Conservation (phyloP, 2,329 filamentous ascomycete species). For the Cladosporium sp. region DNA sequence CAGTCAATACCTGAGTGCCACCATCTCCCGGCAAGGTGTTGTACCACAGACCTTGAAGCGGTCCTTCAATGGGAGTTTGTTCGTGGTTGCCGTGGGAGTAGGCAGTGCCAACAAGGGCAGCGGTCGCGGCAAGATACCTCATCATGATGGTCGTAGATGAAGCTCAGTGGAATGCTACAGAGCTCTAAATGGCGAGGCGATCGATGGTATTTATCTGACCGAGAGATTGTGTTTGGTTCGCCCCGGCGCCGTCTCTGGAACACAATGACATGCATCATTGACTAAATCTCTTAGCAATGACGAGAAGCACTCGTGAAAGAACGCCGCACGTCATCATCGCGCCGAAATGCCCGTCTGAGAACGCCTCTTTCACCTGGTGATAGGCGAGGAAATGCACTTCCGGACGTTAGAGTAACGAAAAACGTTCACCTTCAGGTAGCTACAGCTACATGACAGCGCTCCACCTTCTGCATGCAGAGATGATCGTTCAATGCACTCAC, state of each 20-base stretch:
- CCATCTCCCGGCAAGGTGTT: constrained; percentile 77
- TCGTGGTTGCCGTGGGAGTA: constrained; percentile 56
- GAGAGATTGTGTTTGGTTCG: no score
- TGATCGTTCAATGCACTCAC: no score
- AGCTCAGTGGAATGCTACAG: no score
- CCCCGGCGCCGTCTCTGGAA: no score
- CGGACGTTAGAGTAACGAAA: not conserved
- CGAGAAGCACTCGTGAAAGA: no score
- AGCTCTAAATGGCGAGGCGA: no score
- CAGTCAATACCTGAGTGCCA: constrained; percentile 63
- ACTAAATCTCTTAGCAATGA: no score
- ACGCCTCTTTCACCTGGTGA: constrained; percentile 14
- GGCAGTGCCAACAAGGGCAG: constrained; percentile 42
- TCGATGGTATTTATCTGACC: no score
- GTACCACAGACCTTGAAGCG: constrained; percentile 74
- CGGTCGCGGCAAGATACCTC: constrained; percentile 15
- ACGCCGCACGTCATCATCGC: not conserved
- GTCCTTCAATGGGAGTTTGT: constrained; percentile 61
- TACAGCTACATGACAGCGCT: no score
- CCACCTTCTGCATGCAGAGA: constrained; percentile 14
- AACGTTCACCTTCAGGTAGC: no score
- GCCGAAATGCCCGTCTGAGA: not conserved
- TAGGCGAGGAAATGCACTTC: constrained; percentile 16
- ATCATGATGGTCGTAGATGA: not conserved
- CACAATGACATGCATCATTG: no score